Evolutionary conservation across 768 basidiomycete genomes (phyloP).

Genomic region (Calocera viscosa): DNA sequence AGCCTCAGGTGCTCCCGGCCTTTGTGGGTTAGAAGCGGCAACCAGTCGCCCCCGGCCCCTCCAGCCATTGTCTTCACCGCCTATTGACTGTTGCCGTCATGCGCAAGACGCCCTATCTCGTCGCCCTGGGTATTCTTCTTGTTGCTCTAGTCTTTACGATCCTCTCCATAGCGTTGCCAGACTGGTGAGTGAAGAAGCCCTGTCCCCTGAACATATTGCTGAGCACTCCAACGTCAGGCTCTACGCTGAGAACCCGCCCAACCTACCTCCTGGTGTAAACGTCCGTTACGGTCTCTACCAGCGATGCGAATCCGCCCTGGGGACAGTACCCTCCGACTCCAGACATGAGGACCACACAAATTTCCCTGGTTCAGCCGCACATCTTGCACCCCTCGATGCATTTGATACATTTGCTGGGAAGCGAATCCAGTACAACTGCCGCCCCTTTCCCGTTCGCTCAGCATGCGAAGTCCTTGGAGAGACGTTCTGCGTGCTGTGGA

Average conservation of each 20-base stretch:
- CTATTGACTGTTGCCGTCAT: not conserved
- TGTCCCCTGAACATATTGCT: not conserved
- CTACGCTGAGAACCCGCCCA: not conserved
- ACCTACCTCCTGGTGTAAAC: not conserved
- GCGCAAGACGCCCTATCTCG: slow-evolving; percentile 1
- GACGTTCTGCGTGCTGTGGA: slow-evolving; percentile 1
- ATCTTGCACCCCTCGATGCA: not conserved
- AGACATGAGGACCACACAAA: not conserved
- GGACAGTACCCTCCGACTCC: not conserved
- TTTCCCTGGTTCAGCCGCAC: not conserved
- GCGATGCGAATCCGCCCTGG: not conserved
- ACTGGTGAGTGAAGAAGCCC: not conserved
- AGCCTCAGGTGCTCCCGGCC: too few relatives aligned
- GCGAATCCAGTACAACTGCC: not conserved
- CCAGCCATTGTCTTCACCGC: too few relatives aligned
- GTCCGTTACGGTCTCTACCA: not conserved
- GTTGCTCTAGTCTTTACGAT: not conserved
- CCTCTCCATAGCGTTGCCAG: not conserved
- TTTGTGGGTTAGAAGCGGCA: too few relatives aligned
- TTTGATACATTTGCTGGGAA: not conserved
- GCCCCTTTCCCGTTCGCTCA: not conserved
- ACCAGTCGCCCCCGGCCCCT: too few relatives aligned
- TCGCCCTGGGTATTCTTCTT: not conserved
- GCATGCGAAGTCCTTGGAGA: not conserved
- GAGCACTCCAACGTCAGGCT: not conserved